These are phyloP conservation scores for Aspergillus hiratsukae DNA, from an alignment of 2,329 filamentous ascomycete species.

Conservation along the genomic window DNA sequence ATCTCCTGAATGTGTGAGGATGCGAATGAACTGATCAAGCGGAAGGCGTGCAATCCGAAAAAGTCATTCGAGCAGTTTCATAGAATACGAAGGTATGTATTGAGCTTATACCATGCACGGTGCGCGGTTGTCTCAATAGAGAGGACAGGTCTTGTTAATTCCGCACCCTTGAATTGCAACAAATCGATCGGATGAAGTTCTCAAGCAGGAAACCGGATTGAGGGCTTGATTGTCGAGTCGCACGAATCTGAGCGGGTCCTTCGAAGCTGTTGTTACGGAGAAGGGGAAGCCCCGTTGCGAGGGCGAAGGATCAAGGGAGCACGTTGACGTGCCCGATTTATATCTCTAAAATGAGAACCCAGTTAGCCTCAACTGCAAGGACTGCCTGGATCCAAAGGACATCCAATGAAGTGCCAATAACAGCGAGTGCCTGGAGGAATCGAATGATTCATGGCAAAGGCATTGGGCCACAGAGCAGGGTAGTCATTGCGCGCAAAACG, in stretches of 20 bases:
- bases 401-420: neutral
- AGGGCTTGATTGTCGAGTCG: neutral
- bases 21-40: neutral
- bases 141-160: neutral
- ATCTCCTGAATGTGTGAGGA: neutral
- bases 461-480: neutral
- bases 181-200: neutral
- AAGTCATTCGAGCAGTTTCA: neutral
- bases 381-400: neutral
- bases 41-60: neutral
- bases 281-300: neutral
- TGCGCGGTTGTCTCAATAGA: too few relatives aligned
- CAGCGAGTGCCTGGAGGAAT: neutral
- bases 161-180: neutral
- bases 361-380: neutral
- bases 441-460: neutral
- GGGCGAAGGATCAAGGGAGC: neutral
- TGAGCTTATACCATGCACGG: neutral
- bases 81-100: neutral
- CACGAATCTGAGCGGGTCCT: neutral
- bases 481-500: neutral
- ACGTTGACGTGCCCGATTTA: neutral
- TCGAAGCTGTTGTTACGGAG: neutral
- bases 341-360: neutral
- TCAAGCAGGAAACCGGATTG: neutral